Evolutionary conservation across 495 filamentous ascomycete species (phyloP).

Genomic region (Penicillium simplicissimum): DNA sequence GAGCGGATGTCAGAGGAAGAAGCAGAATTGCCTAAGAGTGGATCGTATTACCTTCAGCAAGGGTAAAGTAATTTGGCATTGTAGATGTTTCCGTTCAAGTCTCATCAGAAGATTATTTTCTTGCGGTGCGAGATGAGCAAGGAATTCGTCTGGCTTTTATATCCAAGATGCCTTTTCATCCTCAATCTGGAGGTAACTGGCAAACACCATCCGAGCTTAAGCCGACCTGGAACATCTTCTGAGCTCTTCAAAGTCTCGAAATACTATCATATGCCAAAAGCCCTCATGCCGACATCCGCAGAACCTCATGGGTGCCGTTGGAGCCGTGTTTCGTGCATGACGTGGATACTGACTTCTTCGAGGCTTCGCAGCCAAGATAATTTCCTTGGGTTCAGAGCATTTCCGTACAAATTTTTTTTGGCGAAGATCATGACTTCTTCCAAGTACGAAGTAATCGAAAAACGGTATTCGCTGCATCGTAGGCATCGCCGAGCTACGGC

Average conservation of each 20-base stretch:
- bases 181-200: neutral
- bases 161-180: neutral
- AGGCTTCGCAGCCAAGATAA: neutral
- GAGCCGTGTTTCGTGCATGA: neutral
- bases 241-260: neutral
- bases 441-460: neutral
- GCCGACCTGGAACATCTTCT: neutral
- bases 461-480: neutral
- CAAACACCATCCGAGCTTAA: neutral
- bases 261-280: neutral
- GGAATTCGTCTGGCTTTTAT: neutral
- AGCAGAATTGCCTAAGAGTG: neutral
- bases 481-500: neutral
- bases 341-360: neutral
- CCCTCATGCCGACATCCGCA: neutral
- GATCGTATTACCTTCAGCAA: slow-evolving; percentile 25
- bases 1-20: slow-evolving; percentile 10
- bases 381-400: too few species aligned
- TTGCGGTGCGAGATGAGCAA: neutral
- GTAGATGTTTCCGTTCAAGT: neutral
- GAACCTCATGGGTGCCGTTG: neutral
- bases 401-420: too few species aligned
- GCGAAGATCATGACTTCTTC: neutral
- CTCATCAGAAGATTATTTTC: neutral
- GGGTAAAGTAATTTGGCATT: slow-evolving; percentile 12